Conservation (phyloP, 129 eudicot genomes). For the Arctium minus region DNA sequence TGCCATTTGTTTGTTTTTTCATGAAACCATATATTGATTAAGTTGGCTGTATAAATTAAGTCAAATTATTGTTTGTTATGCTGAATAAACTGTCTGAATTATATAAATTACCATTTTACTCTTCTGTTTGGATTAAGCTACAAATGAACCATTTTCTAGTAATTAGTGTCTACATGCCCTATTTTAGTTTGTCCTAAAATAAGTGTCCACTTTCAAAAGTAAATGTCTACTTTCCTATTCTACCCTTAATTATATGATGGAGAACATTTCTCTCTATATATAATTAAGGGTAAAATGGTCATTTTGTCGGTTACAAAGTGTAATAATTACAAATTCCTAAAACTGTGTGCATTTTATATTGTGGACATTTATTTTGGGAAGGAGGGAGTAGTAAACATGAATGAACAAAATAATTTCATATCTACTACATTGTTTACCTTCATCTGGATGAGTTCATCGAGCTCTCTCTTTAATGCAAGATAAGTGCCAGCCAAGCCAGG, state of each 20-base stretch:
- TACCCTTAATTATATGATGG: no score
- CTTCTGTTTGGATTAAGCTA: not conserved
- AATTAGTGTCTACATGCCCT: not conserved
- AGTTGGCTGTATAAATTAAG: not conserved
- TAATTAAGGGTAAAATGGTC: no score
- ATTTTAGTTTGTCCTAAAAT: no score
- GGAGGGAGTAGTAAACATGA: not conserved
- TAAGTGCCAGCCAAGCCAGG: constrained; percentile 76
- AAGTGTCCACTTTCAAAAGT: no score
- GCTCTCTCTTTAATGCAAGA: constrained; percentile 64
- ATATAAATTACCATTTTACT: not conserved
- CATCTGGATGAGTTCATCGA: constrained; percentile 72
- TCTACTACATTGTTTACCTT: constrained; percentile 44
- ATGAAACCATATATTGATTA: not conserved
- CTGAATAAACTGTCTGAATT: not conserved
- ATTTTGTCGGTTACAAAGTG: no score
- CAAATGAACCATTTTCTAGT: not conserved
- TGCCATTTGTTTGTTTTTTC: no score
- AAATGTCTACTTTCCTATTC: no score
- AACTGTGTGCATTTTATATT: no score
- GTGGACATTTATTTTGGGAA: no score
- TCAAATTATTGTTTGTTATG: not conserved
- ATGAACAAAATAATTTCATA: not conserved
- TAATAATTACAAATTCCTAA: no score
- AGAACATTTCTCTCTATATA: no score